Evolutionary conservation across 768 basidiomycete species (phyloP).

Genomic region (Psilocybe azurescens): DNA sequence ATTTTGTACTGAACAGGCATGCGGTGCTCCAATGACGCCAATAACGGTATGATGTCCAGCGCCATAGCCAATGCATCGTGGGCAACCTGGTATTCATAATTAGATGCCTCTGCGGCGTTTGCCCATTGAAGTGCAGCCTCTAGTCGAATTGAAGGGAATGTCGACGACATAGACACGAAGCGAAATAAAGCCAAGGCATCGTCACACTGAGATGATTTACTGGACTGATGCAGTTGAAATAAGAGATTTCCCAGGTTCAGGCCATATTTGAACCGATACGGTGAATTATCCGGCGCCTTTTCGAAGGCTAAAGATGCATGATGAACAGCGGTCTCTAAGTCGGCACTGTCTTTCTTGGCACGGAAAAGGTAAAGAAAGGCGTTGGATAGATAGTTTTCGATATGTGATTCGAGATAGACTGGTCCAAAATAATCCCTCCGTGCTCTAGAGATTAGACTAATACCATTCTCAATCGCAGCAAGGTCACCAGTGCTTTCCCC

Average conservation of each 20-base stretch:
- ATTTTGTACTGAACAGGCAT: constrained; percentile 3
- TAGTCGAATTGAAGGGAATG: constrained; percentile 7
- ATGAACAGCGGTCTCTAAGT: not conserved
- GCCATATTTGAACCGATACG: not conserved
- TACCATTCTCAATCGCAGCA: not conserved
- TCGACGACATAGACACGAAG: not conserved
- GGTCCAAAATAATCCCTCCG: constrained; percentile 4
- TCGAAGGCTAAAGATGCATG: constrained; percentile 7
- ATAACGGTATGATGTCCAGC: not conserved
- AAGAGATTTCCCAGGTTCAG: not conserved
- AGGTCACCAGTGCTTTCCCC: not conserved
- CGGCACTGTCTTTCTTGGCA: not conserved
- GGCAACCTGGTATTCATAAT: not conserved
- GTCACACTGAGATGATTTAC: not conserved
- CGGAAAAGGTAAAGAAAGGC: not conserved
- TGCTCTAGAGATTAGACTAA: not conserved
- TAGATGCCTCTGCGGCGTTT: not conserved
- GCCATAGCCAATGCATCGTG: constrained; percentile 2
- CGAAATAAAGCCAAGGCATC: constrained; percentile 2
- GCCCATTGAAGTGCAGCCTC: constrained; percentile 9
- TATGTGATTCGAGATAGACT: not conserved
- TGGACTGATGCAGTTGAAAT: not conserved
- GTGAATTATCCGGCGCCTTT: constrained; percentile 7
- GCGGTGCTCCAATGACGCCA: not conserved
- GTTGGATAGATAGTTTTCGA: constrained; percentile 9